Percentiles rank a stretch among this genome's conserved stretches.
Conservation (phyloP, 257 asterid genomes). For the Schizonepeta tenuifolia region DNA sequence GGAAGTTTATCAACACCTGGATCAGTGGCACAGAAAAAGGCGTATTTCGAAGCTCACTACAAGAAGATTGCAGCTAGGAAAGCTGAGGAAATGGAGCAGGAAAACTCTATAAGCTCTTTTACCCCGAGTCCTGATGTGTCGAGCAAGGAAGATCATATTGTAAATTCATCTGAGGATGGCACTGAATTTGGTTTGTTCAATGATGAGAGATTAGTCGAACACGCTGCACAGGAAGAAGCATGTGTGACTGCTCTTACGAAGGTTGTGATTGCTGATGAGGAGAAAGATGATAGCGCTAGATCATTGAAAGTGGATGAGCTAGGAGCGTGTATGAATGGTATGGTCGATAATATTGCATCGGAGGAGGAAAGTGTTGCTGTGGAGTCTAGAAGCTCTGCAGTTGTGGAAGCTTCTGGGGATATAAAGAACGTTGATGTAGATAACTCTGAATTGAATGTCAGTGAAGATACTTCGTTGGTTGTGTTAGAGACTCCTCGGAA, state of each 20-base stretch:
- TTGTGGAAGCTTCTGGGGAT: constrained; percentile 39
- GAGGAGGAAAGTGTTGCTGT: constrained; percentile 38
- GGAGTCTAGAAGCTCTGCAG: constrained; percentile 33
- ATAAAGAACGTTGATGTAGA: constrained; percentile 35
- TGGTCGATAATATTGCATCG: not conserved
- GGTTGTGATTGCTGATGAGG: constrained; percentile 34
- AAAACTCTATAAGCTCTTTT: constrained; percentile 39
- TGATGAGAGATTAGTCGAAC: constrained; percentile 41
- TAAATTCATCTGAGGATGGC: constrained; percentile 29
- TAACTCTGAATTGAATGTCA: constrained; percentile 35
- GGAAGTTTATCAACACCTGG: constrained; percentile 88
- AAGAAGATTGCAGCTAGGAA: constrained; percentile 83
- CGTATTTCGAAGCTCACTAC: constrained; percentile 95
- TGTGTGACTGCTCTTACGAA: constrained; percentile 12
- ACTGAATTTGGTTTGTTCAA: constrained; percentile 25
- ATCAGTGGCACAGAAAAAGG: constrained; percentile 93
- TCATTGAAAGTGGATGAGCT: constrained; percentile 30
- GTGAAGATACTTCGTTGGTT: constrained; percentile 36
- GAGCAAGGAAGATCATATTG: constrained; percentile 33
- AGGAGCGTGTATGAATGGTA: constrained; percentile 20
- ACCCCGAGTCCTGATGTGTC: constrained; percentile 35
- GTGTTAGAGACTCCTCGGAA: constrained; percentile 38
- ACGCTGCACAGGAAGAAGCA: constrained; percentile 41
- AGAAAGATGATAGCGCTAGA: constrained; percentile 30
- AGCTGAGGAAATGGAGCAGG: constrained; percentile 74